A percentile compares a stretch with the other conserved stretches of the same genome.
Evolutionary conservation across 2,329 filamentous ascomycete species (phyloP).

Genomic region (Colletotrichum acutatum): DNA sequence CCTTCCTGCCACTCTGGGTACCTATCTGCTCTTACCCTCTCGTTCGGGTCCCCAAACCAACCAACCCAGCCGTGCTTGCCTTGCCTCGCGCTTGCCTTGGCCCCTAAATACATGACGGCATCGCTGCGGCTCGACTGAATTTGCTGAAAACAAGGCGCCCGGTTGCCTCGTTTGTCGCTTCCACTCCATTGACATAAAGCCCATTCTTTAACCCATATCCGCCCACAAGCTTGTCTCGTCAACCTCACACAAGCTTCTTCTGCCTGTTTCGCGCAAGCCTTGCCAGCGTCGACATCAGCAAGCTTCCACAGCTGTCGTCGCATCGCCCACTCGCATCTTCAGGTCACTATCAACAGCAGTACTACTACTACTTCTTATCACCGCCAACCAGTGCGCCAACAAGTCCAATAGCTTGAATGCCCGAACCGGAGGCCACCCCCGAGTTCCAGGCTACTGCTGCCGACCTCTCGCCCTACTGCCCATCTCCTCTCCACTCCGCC

Average conservation of each 20-base stretch:
- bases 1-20: conserved; percentile 3
- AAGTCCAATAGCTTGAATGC: conserved; percentile 51
- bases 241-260: neutral
- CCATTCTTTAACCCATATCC: conserved; percentile 8
- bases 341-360: conserved; percentile 3
- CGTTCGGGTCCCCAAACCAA: conserved; percentile 6
- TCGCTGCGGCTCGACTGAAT: conserved; percentile 10
- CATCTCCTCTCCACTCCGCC: conserved; percentile 58
- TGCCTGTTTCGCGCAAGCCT: conserved; percentile 25
- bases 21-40: neutral
- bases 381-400: conserved; percentile 6
- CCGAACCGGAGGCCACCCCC: conserved; percentile 47
- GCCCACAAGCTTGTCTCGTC: neutral
- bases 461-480: conserved; percentile 63
- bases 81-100: conserved; percentile 10
- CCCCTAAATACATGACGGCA: conserved; percentile 11
- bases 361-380: neutral
- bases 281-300: neutral
- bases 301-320: neutral
- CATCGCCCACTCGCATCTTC: neutral
- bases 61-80: neutral
- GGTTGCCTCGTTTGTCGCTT: conserved; percentile 17
- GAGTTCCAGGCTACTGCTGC: conserved; percentile 64
- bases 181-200: conserved; percentile 21
- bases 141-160: conserved; percentile 27